Conservation (phyloP, 371 early-diverging fungal genomes). For the Blakeslea trispora region DNA sequence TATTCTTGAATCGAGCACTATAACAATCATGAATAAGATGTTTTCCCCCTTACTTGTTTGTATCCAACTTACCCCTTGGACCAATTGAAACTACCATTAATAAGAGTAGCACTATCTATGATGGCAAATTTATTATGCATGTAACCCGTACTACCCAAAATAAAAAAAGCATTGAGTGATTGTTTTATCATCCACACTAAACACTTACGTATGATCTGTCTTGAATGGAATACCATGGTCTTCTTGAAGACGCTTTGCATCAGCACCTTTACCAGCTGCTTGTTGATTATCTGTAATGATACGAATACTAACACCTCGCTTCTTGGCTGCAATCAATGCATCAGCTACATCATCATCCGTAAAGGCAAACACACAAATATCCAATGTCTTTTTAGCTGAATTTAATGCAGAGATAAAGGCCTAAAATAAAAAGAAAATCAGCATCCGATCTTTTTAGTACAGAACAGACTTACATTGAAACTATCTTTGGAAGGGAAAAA, state of each 20-base stretch:
- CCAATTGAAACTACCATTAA: slow-evolving; percentile 67
- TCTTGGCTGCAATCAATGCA: slow-evolving; percentile 57
- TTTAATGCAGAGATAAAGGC: slow-evolving; percentile 55
- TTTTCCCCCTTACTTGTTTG: neutral
- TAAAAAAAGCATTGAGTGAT: neutral
- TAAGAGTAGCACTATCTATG: slow-evolving; percentile 46
- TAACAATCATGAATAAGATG: neutral
- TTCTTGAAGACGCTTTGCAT: slow-evolving; percentile 53
- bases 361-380: slow-evolving; percentile 66
- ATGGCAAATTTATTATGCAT: slow-evolving; percentile 70
- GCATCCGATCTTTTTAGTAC: slow-evolving; percentile 6
- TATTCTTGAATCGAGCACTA: slow-evolving; percentile 61
- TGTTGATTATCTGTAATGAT: slow-evolving; percentile 70
- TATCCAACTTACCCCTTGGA: slow-evolving; percentile 63
- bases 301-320: slow-evolving; percentile 53
- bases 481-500: slow-evolving; percentile 72
- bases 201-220: slow-evolving; percentile 49
- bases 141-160: slow-evolving; percentile 39
- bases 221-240: slow-evolving; percentile 58
- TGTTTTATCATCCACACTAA: neutral
- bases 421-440: slow-evolving; percentile 14
- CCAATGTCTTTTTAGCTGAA: slow-evolving; percentile 56
- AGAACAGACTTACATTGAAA: slow-evolving; percentile 40
- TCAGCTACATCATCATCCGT: slow-evolving; percentile 70
- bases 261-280: slow-evolving; percentile 58